Conservation (phyloP, 805 yeast genomes). For the Ogataea ganodermae region DNA sequence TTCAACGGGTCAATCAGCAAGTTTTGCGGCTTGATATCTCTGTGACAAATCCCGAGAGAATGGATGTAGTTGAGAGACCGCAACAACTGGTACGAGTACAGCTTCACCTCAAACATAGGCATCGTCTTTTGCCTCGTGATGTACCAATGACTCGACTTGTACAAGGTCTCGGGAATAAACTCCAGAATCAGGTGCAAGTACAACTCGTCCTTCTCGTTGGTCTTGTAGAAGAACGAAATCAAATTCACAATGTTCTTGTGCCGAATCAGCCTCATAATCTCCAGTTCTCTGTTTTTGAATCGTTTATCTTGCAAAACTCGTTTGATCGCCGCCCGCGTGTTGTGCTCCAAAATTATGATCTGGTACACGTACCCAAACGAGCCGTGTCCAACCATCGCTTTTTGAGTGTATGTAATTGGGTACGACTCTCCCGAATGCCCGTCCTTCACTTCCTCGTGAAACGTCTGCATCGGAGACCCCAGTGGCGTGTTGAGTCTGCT, state of each 20-base stretch:
- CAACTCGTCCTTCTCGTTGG: conserved; percentile 64
- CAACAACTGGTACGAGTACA: conserved; percentile 76
- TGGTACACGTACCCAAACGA: conserved; percentile 99
- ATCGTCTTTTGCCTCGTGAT: conserved; percentile 71
- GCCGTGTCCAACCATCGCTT: conserved; percentile 96
- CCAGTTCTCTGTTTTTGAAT: conserved; percentile 91
- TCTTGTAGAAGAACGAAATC: conserved; percentile 81
- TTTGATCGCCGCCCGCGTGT: conserved; percentile 87
- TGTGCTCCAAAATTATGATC: conserved; percentile 71
- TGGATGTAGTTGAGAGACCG: conserved; percentile 81
- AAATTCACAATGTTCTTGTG: conserved; percentile 88
- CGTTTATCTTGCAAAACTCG: conserved; percentile 95
- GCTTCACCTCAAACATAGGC: conserved; percentile 88
- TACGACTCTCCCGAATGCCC: conserved; percentile 67
- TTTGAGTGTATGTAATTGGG: conserved; percentile 73
- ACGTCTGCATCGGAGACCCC: conserved; percentile 24
- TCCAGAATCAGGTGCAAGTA: conserved; percentile 89
- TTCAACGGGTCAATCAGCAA: conserved; percentile 81
- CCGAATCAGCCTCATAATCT: conserved; percentile 86
- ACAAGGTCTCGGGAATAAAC: conserved; percentile 93
- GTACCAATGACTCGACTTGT: conserved; percentile 85
- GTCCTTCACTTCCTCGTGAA: conserved; percentile 68
- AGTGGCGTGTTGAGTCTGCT: conserved; percentile 7
- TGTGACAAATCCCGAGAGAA: conserved; percentile 78
- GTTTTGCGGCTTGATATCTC: conserved; percentile 92